Conservation (phyloP, 805 yeast species). For the Saturnispora halmiae region DNA sequence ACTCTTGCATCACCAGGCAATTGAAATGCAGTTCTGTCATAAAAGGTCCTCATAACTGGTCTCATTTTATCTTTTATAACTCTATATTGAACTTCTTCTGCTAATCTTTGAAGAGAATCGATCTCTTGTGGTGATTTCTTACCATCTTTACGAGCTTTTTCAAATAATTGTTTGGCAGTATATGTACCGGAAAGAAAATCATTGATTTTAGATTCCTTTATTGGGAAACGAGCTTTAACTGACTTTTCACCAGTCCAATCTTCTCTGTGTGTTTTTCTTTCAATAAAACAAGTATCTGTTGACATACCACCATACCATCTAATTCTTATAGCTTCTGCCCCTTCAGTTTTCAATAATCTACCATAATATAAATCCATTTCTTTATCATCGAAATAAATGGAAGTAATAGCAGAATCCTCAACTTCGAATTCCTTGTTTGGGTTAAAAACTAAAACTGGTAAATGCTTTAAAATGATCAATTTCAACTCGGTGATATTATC, state of each 20-base stretch:
- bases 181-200: slow-evolving; percentile 73
- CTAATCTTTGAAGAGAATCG: slow-evolving; percentile 84
- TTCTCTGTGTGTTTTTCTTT: slow-evolving; percentile 96
- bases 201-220: slow-evolving; percentile 87
- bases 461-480: slow-evolving; percentile 82
- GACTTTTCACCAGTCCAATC: slow-evolving; percentile 99
- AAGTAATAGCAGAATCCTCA: slow-evolving; percentile 94
- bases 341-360: slow-evolving; percentile 90
- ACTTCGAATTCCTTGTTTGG: slow-evolving; percentile 91
- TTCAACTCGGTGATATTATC: slow-evolving; percentile 96
- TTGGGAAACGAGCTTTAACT: slow-evolving; percentile 92
- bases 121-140: slow-evolving; percentile 81
- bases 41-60: slow-evolving; percentile 93
- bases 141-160: slow-evolving; percentile 86
- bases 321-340: slow-evolving; percentile 96
- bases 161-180: slow-evolving; percentile 84
- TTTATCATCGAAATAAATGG: slow-evolving; percentile 89
- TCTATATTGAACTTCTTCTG: slow-evolving; percentile 87
- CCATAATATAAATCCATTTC: slow-evolving; percentile 90
- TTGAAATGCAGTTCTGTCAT: slow-evolving; percentile 97
- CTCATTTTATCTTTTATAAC: slow-evolving; percentile 74
- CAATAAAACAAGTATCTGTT: slow-evolving; percentile 86
- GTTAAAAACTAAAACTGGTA: slow-evolving; percentile 95
- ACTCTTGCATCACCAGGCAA: slow-evolving; percentile 99
- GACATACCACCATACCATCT: slow-evolving; percentile 99